phyloP scores from a whole-genome alignment of 2,329 filamentous ascomycete genomes.

The Aspergillus felis region DNA sequence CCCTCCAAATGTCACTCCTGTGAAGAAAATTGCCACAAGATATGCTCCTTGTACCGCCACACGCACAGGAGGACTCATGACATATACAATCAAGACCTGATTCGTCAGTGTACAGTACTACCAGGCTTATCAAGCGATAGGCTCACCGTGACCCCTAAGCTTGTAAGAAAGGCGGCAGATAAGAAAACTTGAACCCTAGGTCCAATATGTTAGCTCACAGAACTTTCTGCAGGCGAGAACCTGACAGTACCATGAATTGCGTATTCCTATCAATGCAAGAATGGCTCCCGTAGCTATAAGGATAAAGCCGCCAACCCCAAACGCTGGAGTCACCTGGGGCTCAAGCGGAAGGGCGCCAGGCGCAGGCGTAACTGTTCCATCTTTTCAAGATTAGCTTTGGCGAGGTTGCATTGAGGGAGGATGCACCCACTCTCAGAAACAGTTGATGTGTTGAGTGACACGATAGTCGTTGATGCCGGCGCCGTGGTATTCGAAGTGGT shows the following conservation, averaged over 20 bases:
- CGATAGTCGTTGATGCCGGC: constrained; percentile 19
- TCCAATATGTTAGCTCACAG: not conserved
- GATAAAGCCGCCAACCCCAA: constrained; percentile 73
- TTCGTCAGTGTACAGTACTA: not conserved
- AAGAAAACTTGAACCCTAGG: constrained; percentile 68
- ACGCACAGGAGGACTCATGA: constrained; percentile 74
- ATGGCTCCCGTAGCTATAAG: constrained; percentile 68
- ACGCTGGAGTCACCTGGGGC: constrained; percentile 73
- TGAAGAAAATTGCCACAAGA: constrained; percentile 70
- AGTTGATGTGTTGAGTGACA: constrained; percentile 21
- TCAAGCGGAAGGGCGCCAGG: constrained; percentile 59
- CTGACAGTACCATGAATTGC: constrained; percentile 59
- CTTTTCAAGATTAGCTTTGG: constrained; percentile 3
- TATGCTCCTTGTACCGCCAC: constrained; percentile 80
- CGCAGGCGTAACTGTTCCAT: constrained; percentile 19
- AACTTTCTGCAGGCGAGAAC: not conserved
- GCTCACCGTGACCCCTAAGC: constrained; percentile 64
- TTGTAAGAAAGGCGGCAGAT: constrained; percentile 69
- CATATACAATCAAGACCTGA: constrained; percentile 73
- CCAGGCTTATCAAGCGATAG: not conserved
- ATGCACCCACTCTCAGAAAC: constrained; percentile 11
- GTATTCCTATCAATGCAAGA: constrained; percentile 76
- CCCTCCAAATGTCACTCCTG: constrained; percentile 70
- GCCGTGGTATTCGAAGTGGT: constrained; percentile 8
- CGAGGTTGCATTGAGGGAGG: not conserved